Base-by-base conservation (phyloP, 2,329 filamentous ascomycete genomes). In the Aspergillus persii region DNA sequence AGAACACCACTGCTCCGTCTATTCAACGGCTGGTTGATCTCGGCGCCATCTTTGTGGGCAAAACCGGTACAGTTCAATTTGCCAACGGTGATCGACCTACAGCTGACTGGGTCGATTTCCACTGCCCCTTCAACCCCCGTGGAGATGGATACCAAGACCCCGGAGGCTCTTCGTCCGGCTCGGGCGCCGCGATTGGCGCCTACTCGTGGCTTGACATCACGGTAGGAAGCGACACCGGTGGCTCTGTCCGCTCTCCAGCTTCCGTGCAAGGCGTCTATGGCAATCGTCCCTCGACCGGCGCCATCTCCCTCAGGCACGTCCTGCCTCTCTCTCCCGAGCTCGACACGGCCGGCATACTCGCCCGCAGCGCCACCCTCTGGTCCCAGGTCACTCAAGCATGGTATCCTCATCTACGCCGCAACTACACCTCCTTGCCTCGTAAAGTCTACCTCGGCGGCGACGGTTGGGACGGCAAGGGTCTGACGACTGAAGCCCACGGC, bases 11-110 rank as follows among this genome's bases (percentile, higher is more conserved):
- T 1, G 81, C 83, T 0, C 68, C 79, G 0, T 76, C 82, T 1
- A 79, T 86, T 0, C 81, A 85, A 53, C 76, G 78, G 2, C 71
- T 91, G 0, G 77, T 89, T 3, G 81, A 86, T 55, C 79, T 84
- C 2, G 88, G 88, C 0, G 87, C 84, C 0, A 74, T 77, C 2
- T 59, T 78, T 3, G 68, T 78, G 1, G 76, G 76, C 0, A 75
- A 76, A 51, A 69, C 70, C 54, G 71, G 71, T 18, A 69, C 69
- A 0, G 66, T 66, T 4, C 70, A 76, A 48, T 77, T 77, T 58
- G 73, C 72, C 1, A 71, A 71, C 27, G 68, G 69, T 11, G 70
- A 73, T 46, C 63, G 54, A 15, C 62, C 70, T 0, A 69, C 64
- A 2, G 68, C 63, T 4, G 68, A 72, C 55, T 72, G 73, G 72